A percentile compares a stretch with the other conserved stretches of the same genome.
Conservation (phyloP, 805 yeast genomes). For the Candida mattraensis region DNA sequence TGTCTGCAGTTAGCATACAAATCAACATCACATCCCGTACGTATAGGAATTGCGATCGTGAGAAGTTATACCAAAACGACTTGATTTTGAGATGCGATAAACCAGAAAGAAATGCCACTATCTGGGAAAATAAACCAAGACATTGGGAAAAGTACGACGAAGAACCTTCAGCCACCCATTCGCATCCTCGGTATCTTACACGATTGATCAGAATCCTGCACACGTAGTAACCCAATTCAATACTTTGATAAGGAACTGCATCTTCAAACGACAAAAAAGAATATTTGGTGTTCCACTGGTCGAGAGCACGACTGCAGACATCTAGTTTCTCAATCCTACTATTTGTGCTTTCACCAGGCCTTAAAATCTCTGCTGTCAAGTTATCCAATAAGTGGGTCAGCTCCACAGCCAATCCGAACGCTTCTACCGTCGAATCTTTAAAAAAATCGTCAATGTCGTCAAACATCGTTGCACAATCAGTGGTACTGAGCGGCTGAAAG, state of each 20-base stretch:
- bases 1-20: slow-evolving; percentile 9
- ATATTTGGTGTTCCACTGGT: slow-evolving; percentile 4
- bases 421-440: slow-evolving; percentile 1
- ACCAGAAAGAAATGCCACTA: slow-evolving; percentile 4
- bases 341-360: background rate
- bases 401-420: slow-evolving; percentile 4
- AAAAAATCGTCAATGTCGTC: slow-evolving; percentile 11
- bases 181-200: background rate
- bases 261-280: slow-evolving; percentile 5
- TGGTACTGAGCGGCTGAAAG: background rate
- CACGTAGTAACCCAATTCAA: slow-evolving; percentile 3
- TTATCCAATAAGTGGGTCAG: slow-evolving; percentile 6
- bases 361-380: slow-evolving; percentile 1
- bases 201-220: slow-evolving; percentile 7
- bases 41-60: slow-evolving; percentile 10
- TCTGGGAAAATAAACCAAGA: slow-evolving; percentile 2
- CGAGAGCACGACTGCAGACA: background rate
- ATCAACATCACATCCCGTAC: slow-evolving; percentile 9
- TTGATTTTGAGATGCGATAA: slow-evolving; percentile 5
- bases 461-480: slow-evolving; percentile 3
- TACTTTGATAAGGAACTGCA: slow-evolving; percentile 7
- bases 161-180: slow-evolving; percentile 5
- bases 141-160: slow-evolving; percentile 3
- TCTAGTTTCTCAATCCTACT: background rate
- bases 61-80: slow-evolving; percentile 11